Conservation (phyloP, 2,329 filamentous ascomycete genomes). For the Talaromyces sp. region DNA sequence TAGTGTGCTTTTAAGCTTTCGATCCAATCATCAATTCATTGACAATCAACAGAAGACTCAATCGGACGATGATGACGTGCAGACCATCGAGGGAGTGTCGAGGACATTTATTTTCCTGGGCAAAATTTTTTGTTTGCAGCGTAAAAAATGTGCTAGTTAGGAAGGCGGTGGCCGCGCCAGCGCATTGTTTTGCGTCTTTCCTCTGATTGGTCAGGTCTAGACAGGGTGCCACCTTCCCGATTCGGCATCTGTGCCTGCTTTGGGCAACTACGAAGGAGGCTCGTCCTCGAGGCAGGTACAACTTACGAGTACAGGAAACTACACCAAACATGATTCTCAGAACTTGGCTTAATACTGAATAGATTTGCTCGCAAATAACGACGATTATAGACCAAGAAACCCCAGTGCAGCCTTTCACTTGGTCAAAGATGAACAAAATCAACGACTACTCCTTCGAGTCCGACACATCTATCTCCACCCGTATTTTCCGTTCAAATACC, state of each 20-base stretch:
- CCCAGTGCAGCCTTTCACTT: background rate
- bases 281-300: background rate
- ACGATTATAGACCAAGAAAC: background rate
- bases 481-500: background rate
- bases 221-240: background rate
- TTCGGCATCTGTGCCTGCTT: background rate
- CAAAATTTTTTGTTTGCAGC: conserved; percentile 6
- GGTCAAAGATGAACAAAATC: background rate
- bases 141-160: background rate
- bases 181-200: background rate
- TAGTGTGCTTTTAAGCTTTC: background rate
- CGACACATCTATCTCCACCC: background rate
- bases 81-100: background rate
- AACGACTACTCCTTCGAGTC: background rate
- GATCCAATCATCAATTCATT: background rate
- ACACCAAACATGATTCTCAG: background rate
- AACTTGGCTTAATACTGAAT: conserved; percentile 1
- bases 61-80: conserved; percentile 1
- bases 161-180: conserved; percentile 16
- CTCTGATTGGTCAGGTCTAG: background rate
- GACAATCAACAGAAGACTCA: background rate
- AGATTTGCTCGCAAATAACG: background rate
- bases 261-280: background rate
- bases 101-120: background rate
- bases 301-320: background rate